phyloP scores from a whole-genome alignment of 202 grass and related monocot genomes.

The Bolboschoenoplectus hybrid region DNA sequence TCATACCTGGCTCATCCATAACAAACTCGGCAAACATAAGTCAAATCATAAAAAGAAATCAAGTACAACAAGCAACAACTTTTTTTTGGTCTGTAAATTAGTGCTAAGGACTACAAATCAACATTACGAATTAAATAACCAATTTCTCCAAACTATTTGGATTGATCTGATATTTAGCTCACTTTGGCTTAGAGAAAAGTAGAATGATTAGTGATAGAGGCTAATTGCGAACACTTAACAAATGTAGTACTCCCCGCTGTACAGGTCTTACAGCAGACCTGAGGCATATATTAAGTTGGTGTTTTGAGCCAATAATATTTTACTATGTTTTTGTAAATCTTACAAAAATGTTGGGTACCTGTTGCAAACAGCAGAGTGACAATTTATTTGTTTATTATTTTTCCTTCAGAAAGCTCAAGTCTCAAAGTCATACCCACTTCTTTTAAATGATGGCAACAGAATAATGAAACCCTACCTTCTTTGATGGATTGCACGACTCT shows the following conservation, averaged over 20 bases:
- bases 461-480: constrained; percentile 18
- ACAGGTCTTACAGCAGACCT: neutral
- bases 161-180: constrained; percentile 17
- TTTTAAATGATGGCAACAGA: constrained; percentile 7
- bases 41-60: neutral
- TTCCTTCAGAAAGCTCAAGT: constrained; percentile 19
- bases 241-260: neutral
- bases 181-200: neutral
- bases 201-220: neutral
- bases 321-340: neutral
- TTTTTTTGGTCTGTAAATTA: neutral
- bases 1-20: constrained; percentile 5
- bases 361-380: neutral
- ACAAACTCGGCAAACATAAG: neutral
- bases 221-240: neutral
- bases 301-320: neutral
- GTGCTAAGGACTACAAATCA: constrained; percentile 2
- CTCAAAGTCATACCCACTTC: constrained; percentile 1
- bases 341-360: neutral
- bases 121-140: constrained; percentile 9
- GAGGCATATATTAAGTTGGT: constrained; percentile 2
- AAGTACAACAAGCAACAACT: neutral
- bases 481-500: neutral
- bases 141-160: neutral
- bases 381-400: constrained; percentile 9